These are phyloP conservation scores for Blastobotrys illinoisensis DNA, from an alignment of 1,139 yeast genomes.

Conservation along the genomic window DNA sequence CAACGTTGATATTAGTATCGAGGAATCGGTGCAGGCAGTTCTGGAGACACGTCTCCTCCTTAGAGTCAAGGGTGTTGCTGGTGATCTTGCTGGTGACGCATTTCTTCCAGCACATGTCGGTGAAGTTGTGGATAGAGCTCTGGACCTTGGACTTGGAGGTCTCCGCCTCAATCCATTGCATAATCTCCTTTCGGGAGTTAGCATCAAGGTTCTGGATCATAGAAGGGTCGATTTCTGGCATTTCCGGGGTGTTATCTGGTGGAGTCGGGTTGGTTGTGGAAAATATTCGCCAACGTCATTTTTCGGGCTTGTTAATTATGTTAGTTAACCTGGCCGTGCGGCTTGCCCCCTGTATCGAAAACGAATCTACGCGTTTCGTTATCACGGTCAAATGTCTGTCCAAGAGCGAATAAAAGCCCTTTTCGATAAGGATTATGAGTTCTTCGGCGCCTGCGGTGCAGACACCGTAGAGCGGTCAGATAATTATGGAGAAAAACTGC, in stretches of 20 bases:
- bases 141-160: constrained; percentile 86
- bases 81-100: constrained; percentile 56
- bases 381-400: background rate
- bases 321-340: background rate
- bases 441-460: background rate
- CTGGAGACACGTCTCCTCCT: constrained; percentile 67
- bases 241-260: constrained; percentile 21
- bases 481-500: background rate
- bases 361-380: background rate
- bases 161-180: constrained; percentile 73
- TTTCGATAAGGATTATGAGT: background rate
- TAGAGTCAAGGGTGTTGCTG: constrained; percentile 45
- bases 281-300: background rate
- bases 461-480: background rate
- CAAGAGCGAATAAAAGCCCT: background rate
- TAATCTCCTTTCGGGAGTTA: constrained; percentile 64
- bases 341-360: background rate
- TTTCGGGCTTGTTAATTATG: background rate
- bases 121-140: constrained; percentile 76
- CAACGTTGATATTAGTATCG: constrained; percentile 83
- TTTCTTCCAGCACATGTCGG: constrained; percentile 86
- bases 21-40: constrained; percentile 83
- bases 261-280: background rate
- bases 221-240: constrained; percentile 57
- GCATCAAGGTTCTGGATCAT: constrained; percentile 66